Percentiles rank a stretch among this genome's conserved stretches.
Conservation (phyloP, 2,329 filamentous ascomycete species). For the Pestalotiopsis sp. region DNA sequence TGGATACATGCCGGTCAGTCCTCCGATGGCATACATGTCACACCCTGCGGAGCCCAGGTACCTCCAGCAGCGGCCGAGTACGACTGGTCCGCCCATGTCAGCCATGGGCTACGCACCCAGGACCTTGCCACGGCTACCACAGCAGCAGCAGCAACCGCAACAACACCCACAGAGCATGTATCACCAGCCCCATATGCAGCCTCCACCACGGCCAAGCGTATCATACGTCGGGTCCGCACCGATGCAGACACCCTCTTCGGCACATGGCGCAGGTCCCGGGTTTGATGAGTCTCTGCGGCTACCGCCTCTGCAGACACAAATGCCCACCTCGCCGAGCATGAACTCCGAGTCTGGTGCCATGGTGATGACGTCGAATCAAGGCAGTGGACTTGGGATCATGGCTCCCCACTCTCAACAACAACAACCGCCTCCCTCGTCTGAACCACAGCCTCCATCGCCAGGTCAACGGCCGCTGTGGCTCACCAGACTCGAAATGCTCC, state of each 20-base stretch:
- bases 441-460: constrained; percentile 8
- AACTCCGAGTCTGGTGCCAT: constrained; percentile 18
- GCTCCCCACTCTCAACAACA: constrained; percentile 11
- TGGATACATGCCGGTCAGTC: constrained; percentile 37
- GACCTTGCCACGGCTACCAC: constrained; percentile 23
- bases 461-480: constrained; percentile 43
- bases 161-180: constrained; percentile 13
- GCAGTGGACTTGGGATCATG: constrained; percentile 20
- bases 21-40: constrained; percentile 36
- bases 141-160: constrained; percentile 14
- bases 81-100: constrained; percentile 25
- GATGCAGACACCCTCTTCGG: neutral
- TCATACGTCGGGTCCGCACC: constrained; percentile 31
- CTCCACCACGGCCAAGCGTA: constrained; percentile 46
- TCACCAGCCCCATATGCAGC: constrained; percentile 24
- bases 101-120: constrained; percentile 29
- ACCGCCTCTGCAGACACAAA: constrained; percentile 52
- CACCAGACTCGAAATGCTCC: constrained; percentile 76
- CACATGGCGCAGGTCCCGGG: constrained; percentile 24
- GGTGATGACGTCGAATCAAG: constrained; percentile 9
- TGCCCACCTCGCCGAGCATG: constrained; percentile 29
- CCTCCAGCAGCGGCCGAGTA: constrained; percentile 28
- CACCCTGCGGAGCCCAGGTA: constrained; percentile 27
- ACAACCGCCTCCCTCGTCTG: constrained; percentile 7
- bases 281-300: constrained; percentile 57